Conservation (phyloP, 2,329 filamentous ascomycete species). For the Trichoderma gracile region DNA sequence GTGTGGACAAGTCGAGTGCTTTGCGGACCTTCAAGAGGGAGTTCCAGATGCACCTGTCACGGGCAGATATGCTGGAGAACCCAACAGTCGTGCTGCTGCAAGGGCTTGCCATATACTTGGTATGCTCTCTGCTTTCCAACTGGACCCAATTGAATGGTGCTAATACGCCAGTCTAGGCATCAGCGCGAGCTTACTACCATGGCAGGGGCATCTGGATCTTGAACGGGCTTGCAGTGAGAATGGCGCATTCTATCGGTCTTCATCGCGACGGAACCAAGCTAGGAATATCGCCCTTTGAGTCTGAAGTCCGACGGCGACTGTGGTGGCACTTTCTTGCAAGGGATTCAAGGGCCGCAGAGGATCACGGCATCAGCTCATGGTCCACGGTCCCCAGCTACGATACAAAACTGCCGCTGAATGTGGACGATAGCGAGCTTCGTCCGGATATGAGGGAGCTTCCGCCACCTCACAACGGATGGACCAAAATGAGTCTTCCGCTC, state of each 20-base stretch:
- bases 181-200: conserved; percentile 38
- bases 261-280: conserved; percentile 53
- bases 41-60: conserved; percentile 43
- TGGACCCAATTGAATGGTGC: neutral
- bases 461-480: conserved; percentile 51
- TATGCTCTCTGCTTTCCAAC: conserved; percentile 28
- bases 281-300: conserved; percentile 53
- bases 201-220: conserved; percentile 44
- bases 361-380: conserved; percentile 48
- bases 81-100: conserved; percentile 42
- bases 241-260: conserved; percentile 54
- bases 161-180: conserved; percentile 29
- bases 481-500: conserved; percentile 58
- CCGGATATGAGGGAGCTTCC: conserved; percentile 43
- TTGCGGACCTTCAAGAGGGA: conserved; percentile 38
- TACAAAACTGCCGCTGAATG: conserved; percentile 42
- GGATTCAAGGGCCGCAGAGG: conserved; percentile 55
- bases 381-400: conserved; percentile 23
- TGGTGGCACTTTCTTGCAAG: conserved; percentile 57
- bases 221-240: conserved; percentile 47
- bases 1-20: conserved; percentile 30
- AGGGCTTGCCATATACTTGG: conserved; percentile 43
- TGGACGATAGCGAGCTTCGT: conserved; percentile 49
- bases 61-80: conserved; percentile 43
- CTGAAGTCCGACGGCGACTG: conserved; percentile 56